Base-by-base conservation (phyloP, 202 grass and related monocot genomes). In the Carex sylvatica region DNA sequence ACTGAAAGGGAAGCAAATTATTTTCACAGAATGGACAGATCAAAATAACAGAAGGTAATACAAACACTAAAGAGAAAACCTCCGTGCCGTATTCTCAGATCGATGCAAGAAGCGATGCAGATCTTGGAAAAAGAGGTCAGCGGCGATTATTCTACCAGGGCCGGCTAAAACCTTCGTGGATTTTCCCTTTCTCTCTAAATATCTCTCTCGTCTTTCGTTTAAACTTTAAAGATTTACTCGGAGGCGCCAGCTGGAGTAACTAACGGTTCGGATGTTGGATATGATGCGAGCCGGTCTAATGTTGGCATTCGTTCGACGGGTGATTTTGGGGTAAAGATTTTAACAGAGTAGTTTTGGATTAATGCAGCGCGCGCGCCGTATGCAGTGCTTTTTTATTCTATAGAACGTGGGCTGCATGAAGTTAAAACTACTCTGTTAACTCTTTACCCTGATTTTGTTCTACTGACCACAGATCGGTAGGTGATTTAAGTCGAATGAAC, bases 211-310 rank as follows among this genome's bases (percentile, higher is more conserved):
- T 71, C 68, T 16, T 74, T 74, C 6, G 71, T 55, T 74, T 30
- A 74, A 74, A 74, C 23, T 74, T 74, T 52, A 74, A 74, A 74
- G 47, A 30, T 74, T 54, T 55, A 74, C 24, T 74, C 71, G 71
- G 71, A 14, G 23, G 73, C 73, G 73, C 73, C 73, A 77, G 73
- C 73, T 77, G 52, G 24, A 10, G 6, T 9, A 52, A 77, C 71
- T 74, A 54, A 74, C 71, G 47, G 71, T 12, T 36, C 28, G 16
- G 28, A 35, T 56, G 5, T 18, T 26, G 6, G 51, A 76, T 56
- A 33, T 55, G 10, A 49, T 49, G 46, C 46, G 46, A 36, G 3
- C 22, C 13, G 8, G 7, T 30, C 30, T 54, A 74, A 31, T 46
- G 71, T 54, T 74, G 70, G 31, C 70, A 2, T 4, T 14, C 44